Evolutionary conservation across 2,329 filamentous ascomycete species (phyloP).

Genomic region (Talaromyces sp.): DNA sequence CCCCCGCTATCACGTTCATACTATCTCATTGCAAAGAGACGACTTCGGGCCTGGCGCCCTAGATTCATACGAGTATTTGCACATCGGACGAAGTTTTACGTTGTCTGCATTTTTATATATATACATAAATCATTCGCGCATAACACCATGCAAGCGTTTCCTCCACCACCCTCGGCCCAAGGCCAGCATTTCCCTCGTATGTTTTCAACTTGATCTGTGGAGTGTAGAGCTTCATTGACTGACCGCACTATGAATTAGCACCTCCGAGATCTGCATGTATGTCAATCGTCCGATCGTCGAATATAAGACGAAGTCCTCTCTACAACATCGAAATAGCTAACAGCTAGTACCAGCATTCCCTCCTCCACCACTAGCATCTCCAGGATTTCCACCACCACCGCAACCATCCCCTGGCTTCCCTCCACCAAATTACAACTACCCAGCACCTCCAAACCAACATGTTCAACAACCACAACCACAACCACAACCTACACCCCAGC

Average conservation of each 20-base stretch:
- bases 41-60: constrained; percentile 14
- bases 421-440: constrained; percentile 22
- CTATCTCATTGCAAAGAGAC: background rate
- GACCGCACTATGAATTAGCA: constrained; percentile 4
- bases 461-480: constrained; percentile 6
- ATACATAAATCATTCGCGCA: background rate
- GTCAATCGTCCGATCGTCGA: background rate
- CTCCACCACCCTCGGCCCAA: constrained; percentile 18
- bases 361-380: constrained; percentile 25
- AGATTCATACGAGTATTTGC: background rate
- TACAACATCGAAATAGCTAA: background rate
- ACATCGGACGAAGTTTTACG: constrained; percentile 4
- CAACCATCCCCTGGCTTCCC: constrained; percentile 24
- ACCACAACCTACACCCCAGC: background rate
- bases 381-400: constrained; percentile 22
- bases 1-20: background rate
- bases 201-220: background rate
- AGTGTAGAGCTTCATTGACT: background rate
- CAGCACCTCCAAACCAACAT: background rate
- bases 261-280: constrained; percentile 19
- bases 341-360: constrained; percentile 22
- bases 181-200: constrained; percentile 20
- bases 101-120: background rate
- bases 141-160: constrained; percentile 18
- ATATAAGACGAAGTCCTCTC: background rate